Evolutionary conservation across 1,284 basidiomycete species (phyloP), one percentile per base, ranked within the genome.

Genomic region (Takashimella tepidaria): DNA sequence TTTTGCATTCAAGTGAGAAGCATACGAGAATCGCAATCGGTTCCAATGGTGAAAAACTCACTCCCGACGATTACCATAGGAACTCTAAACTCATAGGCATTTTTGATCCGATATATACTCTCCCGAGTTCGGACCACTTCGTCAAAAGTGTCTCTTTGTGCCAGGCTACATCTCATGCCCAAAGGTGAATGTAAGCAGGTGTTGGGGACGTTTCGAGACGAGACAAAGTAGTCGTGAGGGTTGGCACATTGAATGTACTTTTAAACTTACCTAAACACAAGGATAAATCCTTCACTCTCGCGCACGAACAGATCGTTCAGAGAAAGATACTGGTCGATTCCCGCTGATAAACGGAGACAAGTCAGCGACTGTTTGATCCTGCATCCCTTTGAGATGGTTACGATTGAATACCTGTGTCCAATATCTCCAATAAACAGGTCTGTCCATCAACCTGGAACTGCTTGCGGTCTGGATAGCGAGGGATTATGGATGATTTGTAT

Each of bases 61-160:
- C 68, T 72, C 4, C 71, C 71, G 5, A 73, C 69, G 19, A 73
- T 58, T 1, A 70, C 68, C 25, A 69, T 51, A 1, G 69, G 64
- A 11, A 72, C 57, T 53, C 43, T 2, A 45, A 51, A 5, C 31
- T 45, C n/a, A 24, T 25, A 1, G 59, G 54, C 11, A 51, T 37
- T 47, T 51, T 71, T 71, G 42, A 71, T 57, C 3, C 66, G 59
- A n/a, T 47, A 41, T 23, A 71, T 69, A n/a, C 53, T 63, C 40
- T 68, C 59, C 16, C 62, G 51, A 20, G 62, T 54, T 6, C 56
- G 47, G 5, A 50, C 43, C 16, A 69, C 42, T 43, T 72, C 70
- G n/a, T 65, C 59, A n/a, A 68, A 56, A 1, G 66, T 60, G 21
- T 67, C 64, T 12, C 53, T 23, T 41, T 66, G 64, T 2, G 58